A percentile compares a stretch with the other conserved stretches of the same genome.
These are phyloP conservation scores for Exophiala calicioides DNA, from an alignment of 2,329 filamentous ascomycete species.

Conservation along the genomic window DNA sequence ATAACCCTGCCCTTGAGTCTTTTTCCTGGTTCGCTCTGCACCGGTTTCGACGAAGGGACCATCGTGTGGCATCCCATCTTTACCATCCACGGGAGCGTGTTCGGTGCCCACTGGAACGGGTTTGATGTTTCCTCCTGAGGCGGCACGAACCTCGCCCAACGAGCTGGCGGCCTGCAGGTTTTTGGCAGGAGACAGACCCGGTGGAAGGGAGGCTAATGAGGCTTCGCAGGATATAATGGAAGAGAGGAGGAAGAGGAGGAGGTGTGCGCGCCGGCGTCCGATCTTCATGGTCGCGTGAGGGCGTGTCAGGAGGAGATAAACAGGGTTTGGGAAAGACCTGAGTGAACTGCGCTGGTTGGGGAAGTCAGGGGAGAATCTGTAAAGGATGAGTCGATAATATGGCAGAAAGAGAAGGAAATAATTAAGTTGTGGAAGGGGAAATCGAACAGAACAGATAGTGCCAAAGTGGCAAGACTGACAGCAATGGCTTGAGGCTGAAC, in stretches of 20 bases:
- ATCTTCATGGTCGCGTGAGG: slow-evolving; percentile 38
- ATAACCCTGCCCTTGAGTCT: slow-evolving; percentile 25
- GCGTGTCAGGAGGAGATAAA: background rate
- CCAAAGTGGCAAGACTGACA: background rate
- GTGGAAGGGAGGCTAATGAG: slow-evolving; percentile 22
- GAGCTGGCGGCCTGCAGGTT: slow-evolving; percentile 8
- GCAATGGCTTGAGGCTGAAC: no score
- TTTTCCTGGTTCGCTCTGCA: slow-evolving; percentile 50
- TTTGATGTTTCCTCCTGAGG: slow-evolving; percentile 16
- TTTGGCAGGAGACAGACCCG: slow-evolving; percentile 8
- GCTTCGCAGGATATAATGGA: slow-evolving; percentile 33
- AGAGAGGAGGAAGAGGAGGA: slow-evolving; percentile 40
- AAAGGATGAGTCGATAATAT: no score
- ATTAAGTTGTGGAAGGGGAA: no score
- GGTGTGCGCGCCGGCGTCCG: slow-evolving; percentile 33
- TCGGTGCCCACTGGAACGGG: slow-evolving; percentile 59
- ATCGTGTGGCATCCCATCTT: slow-evolving; percentile 88
- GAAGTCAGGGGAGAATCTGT: no score
- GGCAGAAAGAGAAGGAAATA: no score
- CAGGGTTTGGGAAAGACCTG: no score
- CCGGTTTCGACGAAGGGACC: slow-evolving; percentile 67
- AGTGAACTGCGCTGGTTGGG: no score
- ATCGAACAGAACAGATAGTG: no score
- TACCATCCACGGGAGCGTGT: slow-evolving; percentile 86
- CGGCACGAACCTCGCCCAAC: slow-evolving; percentile 16